Base-by-base conservation (phyloP, 805 yeast species). In the Scheffersomyces amazonensis region DNA sequence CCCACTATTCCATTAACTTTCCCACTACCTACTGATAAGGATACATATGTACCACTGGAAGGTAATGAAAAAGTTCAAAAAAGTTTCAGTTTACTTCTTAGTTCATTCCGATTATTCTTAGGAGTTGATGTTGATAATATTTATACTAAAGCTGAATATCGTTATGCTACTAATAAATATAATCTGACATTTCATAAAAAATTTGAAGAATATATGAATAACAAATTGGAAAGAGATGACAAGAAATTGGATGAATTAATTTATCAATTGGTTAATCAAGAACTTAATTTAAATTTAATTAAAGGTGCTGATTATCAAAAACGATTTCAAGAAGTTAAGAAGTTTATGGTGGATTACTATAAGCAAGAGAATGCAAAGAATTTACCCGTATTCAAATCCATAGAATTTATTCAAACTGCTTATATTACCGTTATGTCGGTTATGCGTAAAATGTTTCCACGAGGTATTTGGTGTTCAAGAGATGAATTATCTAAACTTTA, bases 401-500 rank as follows among this genome's bases (percentile, higher is more conserved):
- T 37, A 29, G 46, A 48, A 30, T 59, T 62, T 35, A 34, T 68
- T n/a, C 47, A 62, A 29, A 31, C 65, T 13, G 65, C 69, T 37
- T 69, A 67, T 48, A 40, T 60, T 5, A 69, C 74, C 3, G 64
- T 66, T 10, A 63, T 68, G 37, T 48, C 49, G 15, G 39, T 59
- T 1, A 47, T 69, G 40, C 27, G 34, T 5, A 61, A 59, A 40
- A 64, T 69, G 66, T 69, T 69, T 41, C 74, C 75, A 4, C 47
- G 55, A 32, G 75, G 75, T 1, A 57, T 69, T 13, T 69, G 72
- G 71, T 56, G 59, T 32, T 64, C 58, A 37, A 44, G 48, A 15
- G 39, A 41, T 18, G 66, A 69, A 41, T 52, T 68, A 31, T 44
- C 54, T 28, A 22, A 41, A 5, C 52, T 69, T 34, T 62, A 52